Evolutionary conservation across 2,329 filamentous ascomycete species (phyloP).

Genomic region (Amauroascus niger): DNA sequence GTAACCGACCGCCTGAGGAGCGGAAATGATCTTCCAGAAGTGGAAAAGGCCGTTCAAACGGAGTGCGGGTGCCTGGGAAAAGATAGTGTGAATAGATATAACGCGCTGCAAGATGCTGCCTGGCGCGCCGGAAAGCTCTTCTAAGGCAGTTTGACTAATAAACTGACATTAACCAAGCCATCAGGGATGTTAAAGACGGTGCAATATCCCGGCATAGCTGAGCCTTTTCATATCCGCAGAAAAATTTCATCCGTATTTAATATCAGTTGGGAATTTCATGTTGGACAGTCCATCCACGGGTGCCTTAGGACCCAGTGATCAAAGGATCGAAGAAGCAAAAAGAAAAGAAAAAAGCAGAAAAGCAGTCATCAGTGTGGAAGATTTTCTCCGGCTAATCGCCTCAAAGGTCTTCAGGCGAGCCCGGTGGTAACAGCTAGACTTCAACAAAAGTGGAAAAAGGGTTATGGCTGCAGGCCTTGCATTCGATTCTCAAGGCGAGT

Average conservation of each 20-base stretch:
- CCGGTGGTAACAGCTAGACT: background rate
- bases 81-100: background rate
- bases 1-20: conserved; percentile 1
- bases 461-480: background rate
- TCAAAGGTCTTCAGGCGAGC: background rate
- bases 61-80: background rate
- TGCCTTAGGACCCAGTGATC: background rate
- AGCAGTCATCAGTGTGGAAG: background rate
- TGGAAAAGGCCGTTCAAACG: background rate
- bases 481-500: background rate
- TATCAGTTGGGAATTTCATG: background rate
- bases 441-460: background rate
- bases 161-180: too few species aligned
- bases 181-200: too few species aligned
- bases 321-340: background rate
- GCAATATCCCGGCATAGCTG: too few species aligned
- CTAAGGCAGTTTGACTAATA: too few species aligned
- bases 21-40: background rate
- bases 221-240: too few species aligned
- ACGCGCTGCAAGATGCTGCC: background rate
- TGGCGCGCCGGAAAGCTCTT: too few species aligned
- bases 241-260: background rate
- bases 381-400: background rate
- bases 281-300: background rate
- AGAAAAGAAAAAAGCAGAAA: too few species aligned